Evolutionary conservation across 2,329 filamentous ascomycete genomes (phyloP).

Genomic region (Verticillium klebahnii): DNA sequence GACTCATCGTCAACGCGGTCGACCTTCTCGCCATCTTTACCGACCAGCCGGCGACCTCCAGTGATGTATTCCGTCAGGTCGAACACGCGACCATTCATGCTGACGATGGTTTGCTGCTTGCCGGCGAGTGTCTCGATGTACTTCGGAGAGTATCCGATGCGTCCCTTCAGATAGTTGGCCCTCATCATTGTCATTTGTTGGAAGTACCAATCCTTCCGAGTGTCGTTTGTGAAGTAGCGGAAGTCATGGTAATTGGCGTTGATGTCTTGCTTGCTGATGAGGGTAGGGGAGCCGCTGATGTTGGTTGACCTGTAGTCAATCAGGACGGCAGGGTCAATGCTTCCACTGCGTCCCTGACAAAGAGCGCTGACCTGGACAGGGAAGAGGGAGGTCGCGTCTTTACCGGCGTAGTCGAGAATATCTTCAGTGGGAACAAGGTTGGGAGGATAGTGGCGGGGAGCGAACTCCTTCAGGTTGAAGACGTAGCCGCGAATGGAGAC

Average conservation of each 20-base stretch:
- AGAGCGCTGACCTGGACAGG: constrained; percentile 91
- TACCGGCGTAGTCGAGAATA: constrained; percentile 77
- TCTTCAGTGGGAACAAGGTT: constrained; percentile 51
- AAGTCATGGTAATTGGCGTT: constrained; percentile 92
- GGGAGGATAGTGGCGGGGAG: constrained; percentile 72
- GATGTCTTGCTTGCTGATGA: constrained; percentile 62
- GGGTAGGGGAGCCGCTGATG: constrained; percentile 59
- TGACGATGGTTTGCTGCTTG: constrained; percentile 64
- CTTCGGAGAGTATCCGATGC: constrained; percentile 73
- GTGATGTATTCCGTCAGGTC: constrained; percentile 80
- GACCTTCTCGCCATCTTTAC: constrained; percentile 48
- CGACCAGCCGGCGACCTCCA: constrained; percentile 65
- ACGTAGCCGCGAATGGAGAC: constrained; percentile 85
- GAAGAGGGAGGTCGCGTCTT: constrained; percentile 84
- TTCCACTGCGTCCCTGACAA: constrained; percentile 70
- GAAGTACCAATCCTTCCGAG: constrained; percentile 84
- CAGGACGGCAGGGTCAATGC: constrained; percentile 65
- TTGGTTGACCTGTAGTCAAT: constrained; percentile 81
- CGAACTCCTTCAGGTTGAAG: constrained; percentile 73
- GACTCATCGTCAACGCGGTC: constrained; percentile 55
- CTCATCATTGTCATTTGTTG: constrained; percentile 81
- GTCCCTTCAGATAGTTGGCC: constrained; percentile 77
- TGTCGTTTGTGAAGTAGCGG: constrained; percentile 76
- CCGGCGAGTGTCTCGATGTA: constrained; percentile 68
- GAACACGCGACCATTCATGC: constrained; percentile 76